Evolutionary conservation across 2,329 filamentous ascomycete species (phyloP).

Genomic region (Talaromyces sp.): DNA sequence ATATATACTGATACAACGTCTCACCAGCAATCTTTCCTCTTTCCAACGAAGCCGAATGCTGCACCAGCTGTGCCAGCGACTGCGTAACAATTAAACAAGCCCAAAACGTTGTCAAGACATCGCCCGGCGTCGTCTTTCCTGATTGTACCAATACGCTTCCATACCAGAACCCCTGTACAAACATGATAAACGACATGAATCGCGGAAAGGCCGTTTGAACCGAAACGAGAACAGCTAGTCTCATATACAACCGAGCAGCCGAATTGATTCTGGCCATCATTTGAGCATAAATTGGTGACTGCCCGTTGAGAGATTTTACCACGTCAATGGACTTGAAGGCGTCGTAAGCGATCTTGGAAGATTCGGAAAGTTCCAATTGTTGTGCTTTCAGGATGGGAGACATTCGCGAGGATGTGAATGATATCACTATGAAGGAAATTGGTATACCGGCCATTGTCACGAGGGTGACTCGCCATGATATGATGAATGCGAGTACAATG

Average conservation of each 20-base stretch:
- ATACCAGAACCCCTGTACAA: slow-evolving; percentile 88
- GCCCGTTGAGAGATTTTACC: slow-evolving; percentile 81
- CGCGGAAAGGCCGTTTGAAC: slow-evolving; percentile 70
- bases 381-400: slow-evolving; percentile 67
- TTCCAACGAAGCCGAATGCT: slow-evolving; percentile 71
- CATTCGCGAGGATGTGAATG: slow-evolving; percentile 58
- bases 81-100: slow-evolving; percentile 73
- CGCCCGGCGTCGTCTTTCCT: slow-evolving; percentile 57
- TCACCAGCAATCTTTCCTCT: slow-evolving; percentile 74
- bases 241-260: slow-evolving; percentile 62
- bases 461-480: slow-evolving; percentile 79
- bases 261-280: slow-evolving; percentile 58
- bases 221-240: slow-evolving; percentile 66
- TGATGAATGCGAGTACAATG: slow-evolving; percentile 68
- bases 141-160: slow-evolving; percentile 66
- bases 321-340: slow-evolving; percentile 73
- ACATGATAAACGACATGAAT: slow-evolving; percentile 72
- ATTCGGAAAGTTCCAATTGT: slow-evolving; percentile 62
- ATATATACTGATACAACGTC: slow-evolving; percentile 53
- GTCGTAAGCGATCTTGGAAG: slow-evolving; percentile 68
- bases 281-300: slow-evolving; percentile 63
- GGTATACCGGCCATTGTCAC: slow-evolving; percentile 73
- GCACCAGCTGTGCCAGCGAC: slow-evolving; percentile 68
- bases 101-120: slow-evolving; percentile 82
- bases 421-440: slow-evolving; percentile 59